These are phyloP conservation scores for Cercospora sp. DNA, from an alignment of 2,329 filamentous ascomycete genomes.

Conservation along the genomic window DNA sequence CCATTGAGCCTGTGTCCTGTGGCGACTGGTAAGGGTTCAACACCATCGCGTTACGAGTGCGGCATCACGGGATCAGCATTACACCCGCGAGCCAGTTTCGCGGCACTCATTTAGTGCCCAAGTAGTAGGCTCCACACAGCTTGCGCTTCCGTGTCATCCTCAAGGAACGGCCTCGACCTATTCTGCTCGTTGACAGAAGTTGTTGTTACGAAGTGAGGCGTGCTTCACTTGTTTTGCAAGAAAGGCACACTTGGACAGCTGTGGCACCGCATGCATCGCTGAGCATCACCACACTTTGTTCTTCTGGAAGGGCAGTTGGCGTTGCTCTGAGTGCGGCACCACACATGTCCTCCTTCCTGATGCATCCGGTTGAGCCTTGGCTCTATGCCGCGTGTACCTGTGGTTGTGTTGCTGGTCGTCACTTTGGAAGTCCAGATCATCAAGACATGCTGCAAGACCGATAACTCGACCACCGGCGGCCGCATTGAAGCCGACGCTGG, in stretches of 20 bases:
- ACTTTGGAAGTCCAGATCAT: background rate
- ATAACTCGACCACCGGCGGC: background rate
- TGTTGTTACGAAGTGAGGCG: background rate
- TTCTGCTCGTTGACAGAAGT: slow-evolving; percentile 6
- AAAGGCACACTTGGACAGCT: background rate
- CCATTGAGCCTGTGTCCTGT: slow-evolving; percentile 4
- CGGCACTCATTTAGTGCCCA: slow-evolving; percentile 9
- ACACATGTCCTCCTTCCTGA: slow-evolving; percentile 17
- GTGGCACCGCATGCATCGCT: slow-evolving; percentile 12
- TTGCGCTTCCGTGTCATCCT: slow-evolving; percentile 3
- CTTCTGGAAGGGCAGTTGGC: background rate
- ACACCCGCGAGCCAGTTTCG: slow-evolving; percentile 19
- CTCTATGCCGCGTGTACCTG: slow-evolving; percentile 13
- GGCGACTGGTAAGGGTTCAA: slow-evolving; percentile 10
- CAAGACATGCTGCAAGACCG: background rate
- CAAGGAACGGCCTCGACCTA: slow-evolving; percentile 2
- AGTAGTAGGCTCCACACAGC: slow-evolving; percentile 9
- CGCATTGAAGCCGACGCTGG: slow-evolving; percentile 5
- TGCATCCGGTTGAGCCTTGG: slow-evolving; percentile 16
- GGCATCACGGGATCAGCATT: slow-evolving; percentile 17
- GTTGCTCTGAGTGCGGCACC: background rate
- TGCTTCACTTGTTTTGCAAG: slow-evolving; percentile 4
- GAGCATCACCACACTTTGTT: slow-evolving; percentile 7
- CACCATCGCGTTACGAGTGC: slow-evolving; percentile 9
- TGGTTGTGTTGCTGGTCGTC: background rate